phyloP scores from a whole-genome alignment of 2,329 filamentous ascomycete species.

The Neopestalotiopsis rosae region DNA sequence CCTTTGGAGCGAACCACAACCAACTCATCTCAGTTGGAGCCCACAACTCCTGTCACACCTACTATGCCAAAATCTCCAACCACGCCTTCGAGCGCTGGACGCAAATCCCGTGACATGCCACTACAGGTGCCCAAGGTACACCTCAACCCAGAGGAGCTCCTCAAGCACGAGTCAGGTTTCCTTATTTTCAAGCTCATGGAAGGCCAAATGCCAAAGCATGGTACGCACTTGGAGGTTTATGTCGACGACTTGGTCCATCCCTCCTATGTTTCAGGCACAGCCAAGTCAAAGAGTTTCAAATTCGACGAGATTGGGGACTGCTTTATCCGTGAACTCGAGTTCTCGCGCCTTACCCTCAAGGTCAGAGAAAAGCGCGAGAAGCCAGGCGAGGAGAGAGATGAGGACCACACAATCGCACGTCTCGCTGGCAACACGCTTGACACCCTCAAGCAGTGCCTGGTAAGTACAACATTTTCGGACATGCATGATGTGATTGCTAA shows the following conservation, averaged over 20 bases:
- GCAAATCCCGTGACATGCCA: conserved; percentile 56
- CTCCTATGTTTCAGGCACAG: conserved; percentile 81
- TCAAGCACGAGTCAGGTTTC: conserved; percentile 87
- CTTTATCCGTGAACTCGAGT: conserved; percentile 95
- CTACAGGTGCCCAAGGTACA: conserved; percentile 75
- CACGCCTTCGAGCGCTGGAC: conserved; percentile 36
- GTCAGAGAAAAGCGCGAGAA: conserved; percentile 81
- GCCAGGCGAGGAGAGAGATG: conserved; percentile 67
- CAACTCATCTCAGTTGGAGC: conserved; percentile 28
- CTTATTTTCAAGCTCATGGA: conserved; percentile 95
- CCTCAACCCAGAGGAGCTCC: conserved; percentile 79
- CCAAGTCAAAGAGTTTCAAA: conserved; percentile 69
- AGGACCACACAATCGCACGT: conserved; percentile 80
- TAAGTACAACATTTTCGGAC: conserved; percentile 47
- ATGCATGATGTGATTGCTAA: not conserved
- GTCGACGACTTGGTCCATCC: conserved; percentile 96
- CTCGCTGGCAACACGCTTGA: conserved; percentile 84
- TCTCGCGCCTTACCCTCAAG: conserved; percentile 89
- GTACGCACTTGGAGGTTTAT: conserved; percentile 82
- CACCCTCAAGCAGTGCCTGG: conserved; percentile 85
- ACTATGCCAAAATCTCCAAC: conserved; percentile 49
- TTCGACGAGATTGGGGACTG: conserved; percentile 96
- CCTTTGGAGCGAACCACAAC: conserved; percentile 38
- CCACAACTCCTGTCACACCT: conserved; percentile 40
- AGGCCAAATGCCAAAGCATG: conserved; percentile 77